These are phyloP conservation scores for Cochlearia excelsa DNA, from an alignment of 345 rosid genomes.

Conservation along the genomic window DNA sequence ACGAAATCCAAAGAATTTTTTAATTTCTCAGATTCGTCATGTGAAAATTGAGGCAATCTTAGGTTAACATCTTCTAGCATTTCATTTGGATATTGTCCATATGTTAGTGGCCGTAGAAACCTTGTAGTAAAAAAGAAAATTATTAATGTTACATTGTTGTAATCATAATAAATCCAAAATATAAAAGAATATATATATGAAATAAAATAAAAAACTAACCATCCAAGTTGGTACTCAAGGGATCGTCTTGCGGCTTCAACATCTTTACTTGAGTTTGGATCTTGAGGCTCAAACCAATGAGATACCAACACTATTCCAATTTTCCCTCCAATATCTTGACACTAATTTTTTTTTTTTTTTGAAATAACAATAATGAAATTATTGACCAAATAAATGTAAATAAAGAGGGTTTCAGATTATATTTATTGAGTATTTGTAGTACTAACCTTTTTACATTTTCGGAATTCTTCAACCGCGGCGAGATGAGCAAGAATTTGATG, in stretches of 20 bases:
- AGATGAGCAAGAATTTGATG: slow-evolving; percentile 35
- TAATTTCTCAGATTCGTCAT: slow-evolving; percentile 22
- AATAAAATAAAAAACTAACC: slow-evolving; percentile 15
- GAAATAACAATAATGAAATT: too few species aligned
- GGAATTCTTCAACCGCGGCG: slow-evolving; percentile 36
- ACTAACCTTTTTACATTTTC: slow-evolving; percentile 25
- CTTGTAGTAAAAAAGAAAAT: neutral
- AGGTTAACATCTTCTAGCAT: slow-evolving; percentile 7
- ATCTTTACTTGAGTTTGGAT: slow-evolving; percentile 22
- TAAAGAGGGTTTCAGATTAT: too few species aligned
- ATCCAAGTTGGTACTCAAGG: slow-evolving; percentile 37
- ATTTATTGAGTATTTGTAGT: too few species aligned
- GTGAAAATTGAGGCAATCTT: slow-evolving; percentile 9
- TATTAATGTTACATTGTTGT: too few species aligned
- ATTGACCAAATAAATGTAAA: too few species aligned
- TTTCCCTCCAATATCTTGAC: slow-evolving; percentile 28
- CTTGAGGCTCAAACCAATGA: slow-evolving; percentile 36
- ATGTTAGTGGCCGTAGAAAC: slow-evolving; percentile 32
- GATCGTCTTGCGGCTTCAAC: slow-evolving; percentile 30
- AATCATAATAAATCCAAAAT: too few species aligned
- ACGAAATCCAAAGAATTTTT: slow-evolving; percentile 31
- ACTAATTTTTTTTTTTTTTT: slow-evolving; percentile 7
- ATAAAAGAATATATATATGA: too few species aligned
- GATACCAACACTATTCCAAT: slow-evolving; percentile 36
- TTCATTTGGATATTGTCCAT: slow-evolving; percentile 31